Percentiles rank a stretch among this genome's conserved stretches.
Evolutionary conservation across 2,329 filamentous ascomycete genomes (phyloP).

Genomic region (Alternaria ethzedia): DNA sequence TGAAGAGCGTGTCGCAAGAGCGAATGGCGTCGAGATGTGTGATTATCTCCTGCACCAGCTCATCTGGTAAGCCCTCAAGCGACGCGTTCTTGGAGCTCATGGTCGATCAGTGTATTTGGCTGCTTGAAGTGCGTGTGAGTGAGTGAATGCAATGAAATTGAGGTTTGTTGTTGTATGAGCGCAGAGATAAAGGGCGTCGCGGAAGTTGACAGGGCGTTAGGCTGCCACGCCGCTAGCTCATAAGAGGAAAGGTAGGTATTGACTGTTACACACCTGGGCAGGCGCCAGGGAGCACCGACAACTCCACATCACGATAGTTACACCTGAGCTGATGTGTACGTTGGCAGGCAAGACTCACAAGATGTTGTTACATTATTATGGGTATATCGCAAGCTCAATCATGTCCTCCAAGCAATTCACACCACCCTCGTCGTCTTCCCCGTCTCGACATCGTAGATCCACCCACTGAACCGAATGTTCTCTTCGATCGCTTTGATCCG

Average conservation of each 20-base stretch:
- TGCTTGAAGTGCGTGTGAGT: too few relatives aligned
- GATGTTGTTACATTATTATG: constrained; percentile 6
- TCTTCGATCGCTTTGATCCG: constrained; percentile 66
- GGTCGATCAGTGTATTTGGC: neutral
- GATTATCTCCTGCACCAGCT: constrained; percentile 30
- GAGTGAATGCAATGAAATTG: neutral
- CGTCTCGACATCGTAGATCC: constrained; percentile 79
- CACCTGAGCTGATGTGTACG: neutral
- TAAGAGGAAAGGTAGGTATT: neutral
- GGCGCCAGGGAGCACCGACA: neutral
- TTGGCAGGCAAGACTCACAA: neutral
- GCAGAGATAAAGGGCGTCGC: neutral
- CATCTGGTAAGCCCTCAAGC: constrained; percentile 26
- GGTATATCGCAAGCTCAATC: constrained; percentile 9
- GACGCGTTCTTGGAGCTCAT: neutral
- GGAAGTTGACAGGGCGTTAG: neutral
- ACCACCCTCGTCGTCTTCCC: constrained; percentile 64
- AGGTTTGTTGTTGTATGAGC: neutral
- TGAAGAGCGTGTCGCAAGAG: constrained; percentile 29
- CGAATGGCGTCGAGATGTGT: constrained; percentile 18
- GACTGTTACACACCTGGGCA: neutral
- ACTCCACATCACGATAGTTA: neutral
- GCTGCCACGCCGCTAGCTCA: neutral
- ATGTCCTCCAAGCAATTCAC: neutral
- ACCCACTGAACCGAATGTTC: constrained; percentile 69